Evolutionary conservation across 2,329 filamentous ascomycete species (phyloP).

Genomic region (Teratosphaeria zuluensis): DNA sequence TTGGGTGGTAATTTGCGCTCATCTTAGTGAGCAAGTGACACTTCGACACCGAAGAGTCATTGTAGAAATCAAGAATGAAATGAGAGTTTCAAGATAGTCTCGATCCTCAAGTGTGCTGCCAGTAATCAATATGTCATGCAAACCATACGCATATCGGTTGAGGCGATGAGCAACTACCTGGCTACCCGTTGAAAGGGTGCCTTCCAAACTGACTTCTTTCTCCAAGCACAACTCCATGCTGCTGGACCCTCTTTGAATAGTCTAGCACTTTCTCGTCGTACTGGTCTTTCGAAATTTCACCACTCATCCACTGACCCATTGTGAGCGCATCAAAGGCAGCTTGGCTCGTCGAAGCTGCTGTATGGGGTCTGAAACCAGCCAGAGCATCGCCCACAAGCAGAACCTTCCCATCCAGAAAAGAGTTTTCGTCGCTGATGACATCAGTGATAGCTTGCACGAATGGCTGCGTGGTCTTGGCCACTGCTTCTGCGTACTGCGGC

Average conservation of each 20-base stretch:
- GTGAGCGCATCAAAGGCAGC: conserved; percentile 36
- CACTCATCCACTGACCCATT: conserved; percentile 31
- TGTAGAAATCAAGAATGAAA: neutral
- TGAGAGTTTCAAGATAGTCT: neutral
- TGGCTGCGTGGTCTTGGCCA: conserved; percentile 31
- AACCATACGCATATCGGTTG: too few relatives aligned
- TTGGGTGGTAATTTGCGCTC: neutral
- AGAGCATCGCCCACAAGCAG: conserved; percentile 40
- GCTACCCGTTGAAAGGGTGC: conserved; percentile 14
- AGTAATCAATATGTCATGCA: neutral
- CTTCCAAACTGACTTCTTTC: conserved; percentile 32
- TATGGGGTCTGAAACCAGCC: conserved; percentile 38
- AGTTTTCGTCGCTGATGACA: conserved; percentile 28
- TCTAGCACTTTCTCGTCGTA: conserved; percentile 30
- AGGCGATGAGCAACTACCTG: too few relatives aligned
- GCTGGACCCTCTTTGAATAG: conserved; percentile 30
- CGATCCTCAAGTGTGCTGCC: neutral
- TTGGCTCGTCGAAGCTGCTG: conserved; percentile 38
- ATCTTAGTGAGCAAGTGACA: neutral
- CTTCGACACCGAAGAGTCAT: neutral
- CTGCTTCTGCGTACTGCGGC: conserved; percentile 34
- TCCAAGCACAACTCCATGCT: conserved; percentile 31
- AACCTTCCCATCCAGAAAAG: conserved; percentile 33
- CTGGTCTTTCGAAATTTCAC: conserved; percentile 24
- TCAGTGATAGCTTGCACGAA: conserved; percentile 41